Percentiles rank a stretch among this genome's conserved stretches.
These are phyloP conservation scores for Ophiostoma tasmaniense DNA, from an alignment of 2,329 filamentous ascomycete species.

Conservation along the genomic window DNA sequence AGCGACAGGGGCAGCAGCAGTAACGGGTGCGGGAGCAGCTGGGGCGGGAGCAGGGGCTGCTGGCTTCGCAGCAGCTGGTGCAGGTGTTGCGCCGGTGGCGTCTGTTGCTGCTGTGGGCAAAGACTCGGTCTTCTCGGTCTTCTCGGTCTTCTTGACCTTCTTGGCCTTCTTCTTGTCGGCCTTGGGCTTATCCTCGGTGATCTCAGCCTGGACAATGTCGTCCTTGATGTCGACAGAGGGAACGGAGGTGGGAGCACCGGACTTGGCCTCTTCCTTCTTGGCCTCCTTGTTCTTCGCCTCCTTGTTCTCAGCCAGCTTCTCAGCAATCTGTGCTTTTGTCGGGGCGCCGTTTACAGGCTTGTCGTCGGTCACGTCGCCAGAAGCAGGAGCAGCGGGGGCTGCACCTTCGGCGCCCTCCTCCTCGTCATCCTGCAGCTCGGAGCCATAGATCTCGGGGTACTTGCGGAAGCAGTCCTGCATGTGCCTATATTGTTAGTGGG, in stretches of 20 bases:
- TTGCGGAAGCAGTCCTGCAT: constrained; percentile 97
- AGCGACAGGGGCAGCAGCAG: not conserved
- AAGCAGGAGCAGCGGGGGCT: not conserved
- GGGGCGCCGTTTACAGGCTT: not conserved
- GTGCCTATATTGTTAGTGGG: constrained; percentile 45
- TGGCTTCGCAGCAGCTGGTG: not conserved
- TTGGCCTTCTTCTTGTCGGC: not conserved
- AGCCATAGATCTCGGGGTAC: constrained; percentile 85
- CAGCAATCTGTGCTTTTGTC: constrained; percentile 2
- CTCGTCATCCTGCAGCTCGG: constrained; percentile 10
- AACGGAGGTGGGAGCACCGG: not conserved
- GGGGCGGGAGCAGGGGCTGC: not conserved
- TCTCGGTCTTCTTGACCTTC: not conserved
- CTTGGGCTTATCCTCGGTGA: not conserved
- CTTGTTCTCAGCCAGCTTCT: constrained; percentile 4
- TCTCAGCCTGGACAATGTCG: not conserved
- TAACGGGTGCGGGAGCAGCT: not conserved
- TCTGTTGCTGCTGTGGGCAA: constrained; percentile 1
- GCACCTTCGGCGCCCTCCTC: constrained; percentile 3
- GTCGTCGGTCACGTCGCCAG: not conserved
- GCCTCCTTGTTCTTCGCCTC: not conserved
- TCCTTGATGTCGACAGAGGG: not conserved
- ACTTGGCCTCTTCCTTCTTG: not conserved
- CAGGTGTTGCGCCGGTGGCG: not conserved
- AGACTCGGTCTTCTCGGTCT: not conserved